Percentiles rank a stretch among this genome's conserved stretches.
Conservation (phyloP, 306 rosid species). For the Glycine latifolia region DNA sequence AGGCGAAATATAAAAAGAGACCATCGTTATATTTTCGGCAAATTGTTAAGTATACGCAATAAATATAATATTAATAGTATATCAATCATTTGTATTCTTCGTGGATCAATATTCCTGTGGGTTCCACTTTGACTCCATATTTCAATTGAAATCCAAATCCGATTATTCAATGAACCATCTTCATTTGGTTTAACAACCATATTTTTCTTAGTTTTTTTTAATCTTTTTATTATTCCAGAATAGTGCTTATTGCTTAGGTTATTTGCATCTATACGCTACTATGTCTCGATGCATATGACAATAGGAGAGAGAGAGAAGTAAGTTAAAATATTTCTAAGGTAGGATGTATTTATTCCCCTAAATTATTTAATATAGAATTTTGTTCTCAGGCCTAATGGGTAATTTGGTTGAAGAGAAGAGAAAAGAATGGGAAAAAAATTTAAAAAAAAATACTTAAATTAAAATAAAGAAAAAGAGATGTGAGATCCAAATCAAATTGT, state of each 20-base stretch:
- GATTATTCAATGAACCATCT: not conserved
- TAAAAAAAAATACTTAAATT: too few species aligned
- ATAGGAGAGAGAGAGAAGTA: too few species aligned
- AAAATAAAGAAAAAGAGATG: too few species aligned
- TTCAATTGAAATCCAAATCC: not conserved
- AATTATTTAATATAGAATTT: not conserved
- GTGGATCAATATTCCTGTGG: slow-evolving; percentile 15
- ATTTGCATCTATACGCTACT: slow-evolving; percentile 1
- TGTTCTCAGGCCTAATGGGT: not conserved
- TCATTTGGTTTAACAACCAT: slow-evolving; percentile 42
- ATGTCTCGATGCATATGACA: not conserved
- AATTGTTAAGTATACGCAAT: not conserved
- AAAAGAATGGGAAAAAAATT: too few species aligned
- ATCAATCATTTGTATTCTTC: slow-evolving; percentile 25
- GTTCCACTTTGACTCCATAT: slow-evolving; percentile 24
- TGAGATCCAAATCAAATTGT: too few species aligned
- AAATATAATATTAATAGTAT: not conserved
- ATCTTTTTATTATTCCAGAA: not conserved
- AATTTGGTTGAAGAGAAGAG: too few species aligned
- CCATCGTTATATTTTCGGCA: not conserved
- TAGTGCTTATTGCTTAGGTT: not conserved
- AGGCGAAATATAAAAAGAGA: not conserved
- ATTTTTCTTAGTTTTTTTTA: slow-evolving; percentile 8
- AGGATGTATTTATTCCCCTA: not conserved
- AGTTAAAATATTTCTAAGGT: not conserved